phyloP scores from a whole-genome alignment of 2,329 filamentous ascomycete genomes.

The Colletotrichum tamarilloi region DNA sequence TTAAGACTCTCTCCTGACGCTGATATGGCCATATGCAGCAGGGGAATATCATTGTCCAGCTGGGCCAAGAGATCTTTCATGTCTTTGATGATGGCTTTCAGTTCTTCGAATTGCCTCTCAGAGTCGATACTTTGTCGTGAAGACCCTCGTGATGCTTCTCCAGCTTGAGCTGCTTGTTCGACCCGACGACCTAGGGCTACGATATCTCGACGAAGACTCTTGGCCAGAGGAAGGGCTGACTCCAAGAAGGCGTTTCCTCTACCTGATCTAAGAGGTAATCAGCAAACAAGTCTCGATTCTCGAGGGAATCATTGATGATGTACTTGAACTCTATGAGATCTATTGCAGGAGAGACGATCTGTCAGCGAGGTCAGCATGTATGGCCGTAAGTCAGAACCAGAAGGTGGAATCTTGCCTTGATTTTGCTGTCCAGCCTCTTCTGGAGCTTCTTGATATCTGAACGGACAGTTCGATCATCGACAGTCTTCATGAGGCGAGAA shows the following conservation, averaged over 20 bases:
- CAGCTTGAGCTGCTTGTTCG: constrained; percentile 73
- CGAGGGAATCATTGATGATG: constrained; percentile 37
- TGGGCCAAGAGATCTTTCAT: constrained; percentile 80
- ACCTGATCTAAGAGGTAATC: constrained; percentile 54
- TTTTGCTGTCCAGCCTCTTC: constrained; percentile 83
- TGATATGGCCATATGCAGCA: constrained; percentile 93
- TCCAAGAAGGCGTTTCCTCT: constrained; percentile 74
- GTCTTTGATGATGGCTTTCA: constrained; percentile 77
- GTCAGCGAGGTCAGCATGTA: constrained; percentile 9
- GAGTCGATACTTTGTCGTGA: constrained; percentile 56
- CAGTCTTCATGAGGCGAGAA: constrained; percentile 79
- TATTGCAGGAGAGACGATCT: constrained; percentile 90
- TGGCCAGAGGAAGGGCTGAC: constrained; percentile 85
- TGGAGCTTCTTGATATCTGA: constrained; percentile 78
- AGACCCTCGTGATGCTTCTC: constrained; percentile 62
- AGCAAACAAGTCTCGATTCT: constrained; percentile 16
- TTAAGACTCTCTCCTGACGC: constrained; percentile 91
- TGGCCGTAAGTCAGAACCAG: not conserved
- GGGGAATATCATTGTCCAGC: constrained; percentile 91
- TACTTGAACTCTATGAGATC: constrained; percentile 93
- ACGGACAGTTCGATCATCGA: constrained; percentile 76
- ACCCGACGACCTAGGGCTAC: constrained; percentile 81
- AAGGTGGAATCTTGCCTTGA: constrained; percentile 67
- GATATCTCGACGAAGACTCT: constrained; percentile 85
- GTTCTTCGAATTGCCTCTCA: constrained; percentile 70